Evolutionary conservation across 495 filamentous ascomycete species (phyloP).

Genomic region (Tricharina praecox): DNA sequence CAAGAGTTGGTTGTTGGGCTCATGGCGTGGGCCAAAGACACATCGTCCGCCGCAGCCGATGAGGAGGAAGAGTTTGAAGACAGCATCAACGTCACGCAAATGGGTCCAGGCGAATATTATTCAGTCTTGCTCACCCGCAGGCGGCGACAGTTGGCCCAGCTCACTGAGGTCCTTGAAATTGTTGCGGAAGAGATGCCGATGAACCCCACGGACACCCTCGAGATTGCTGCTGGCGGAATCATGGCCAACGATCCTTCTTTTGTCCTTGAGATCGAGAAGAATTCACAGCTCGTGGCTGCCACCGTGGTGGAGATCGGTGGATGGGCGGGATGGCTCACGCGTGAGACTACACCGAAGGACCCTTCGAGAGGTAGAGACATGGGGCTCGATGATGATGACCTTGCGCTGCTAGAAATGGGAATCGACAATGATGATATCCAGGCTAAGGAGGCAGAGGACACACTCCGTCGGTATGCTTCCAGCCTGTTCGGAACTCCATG

Average conservation of each 20-base stretch:
- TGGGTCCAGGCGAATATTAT: conserved; percentile 1
- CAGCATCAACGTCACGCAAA: not conserved
- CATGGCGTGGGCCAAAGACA: conserved; percentile 16
- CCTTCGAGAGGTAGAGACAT: conserved; percentile 3
- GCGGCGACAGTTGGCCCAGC: conserved; percentile 9
- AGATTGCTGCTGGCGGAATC: conserved; percentile 12
- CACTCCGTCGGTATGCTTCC: conserved; percentile 16
- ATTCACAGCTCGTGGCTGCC: conserved; percentile 18
- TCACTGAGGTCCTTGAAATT: conserved; percentile 9
- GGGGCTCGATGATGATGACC: conserved; percentile 23
- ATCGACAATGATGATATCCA: not conserved
- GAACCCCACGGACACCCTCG: conserved; percentile 13
- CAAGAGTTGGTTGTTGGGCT: conserved; percentile 19
- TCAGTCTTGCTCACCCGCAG: conserved; percentile 1
- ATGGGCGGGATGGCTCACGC: conserved; percentile 11
- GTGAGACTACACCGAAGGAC: conserved; percentile 10
- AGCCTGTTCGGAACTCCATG: conserved; percentile 21
- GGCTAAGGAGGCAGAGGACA: conserved; percentile 13
- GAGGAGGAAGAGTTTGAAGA: conserved; percentile 21
- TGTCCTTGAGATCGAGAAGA: conserved; percentile 13
- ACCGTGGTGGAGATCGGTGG: conserved; percentile 22
- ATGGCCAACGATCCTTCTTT: conserved; percentile 15
- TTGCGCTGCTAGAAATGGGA: conserved; percentile 13
- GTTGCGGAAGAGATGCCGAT: conserved; percentile 16
- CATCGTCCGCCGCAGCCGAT: conserved; percentile 7